Base-by-base conservation (phyloP, 2,329 filamentous ascomycete species). In the Neofusicoccum umdonicola region DNA sequence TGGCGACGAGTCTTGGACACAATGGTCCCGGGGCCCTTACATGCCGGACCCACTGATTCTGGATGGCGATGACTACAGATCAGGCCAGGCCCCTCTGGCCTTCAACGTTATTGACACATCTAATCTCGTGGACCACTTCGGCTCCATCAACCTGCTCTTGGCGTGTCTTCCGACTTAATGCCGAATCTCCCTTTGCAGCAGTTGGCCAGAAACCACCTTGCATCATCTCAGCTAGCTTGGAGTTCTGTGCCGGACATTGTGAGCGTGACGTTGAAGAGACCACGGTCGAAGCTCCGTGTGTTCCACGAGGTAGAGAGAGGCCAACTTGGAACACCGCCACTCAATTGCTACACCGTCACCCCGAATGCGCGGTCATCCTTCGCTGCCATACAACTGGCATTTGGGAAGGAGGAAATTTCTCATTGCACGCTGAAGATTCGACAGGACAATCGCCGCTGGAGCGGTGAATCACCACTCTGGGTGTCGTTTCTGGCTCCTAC, bases 81-180 rank as follows among this genome's bases (percentile, higher is more conserved):
- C 52, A 17, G 39, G 27, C 44, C 50, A 57, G 41, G 42, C 62
- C 39, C 81, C 82, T 0, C 71, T 67, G 7, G 56, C 62, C 8
- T 88, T 87, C 67, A 81, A 87, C 69, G 74, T 83, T 8, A 83
- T 88, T 64, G 84, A 88, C 66, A 85, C 84, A 0, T 85, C 70
- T 65, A 81, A 80, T 63, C 72, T 84, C 15, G 70, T 74, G 3
- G 80, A 83, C 64, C 74, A 79, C 57, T 19, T 80, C 17, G 82
- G 81, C 19, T 64, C 73, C 7, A 66, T 84, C 17, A 83, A 82
- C 67, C n/a, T 84, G 22, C 67, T 85, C 7, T 69, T 15, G 63
- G 44, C 15, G 39, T 70, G 2, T 65, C 19, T 4, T 11, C 42
- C 13, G 11, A 52, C 17, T 42, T 47, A 19, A 61, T 72, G 12